Base-by-base conservation (phyloP, 257 asterid genomes). In the Hygrophila difformis region DNA sequence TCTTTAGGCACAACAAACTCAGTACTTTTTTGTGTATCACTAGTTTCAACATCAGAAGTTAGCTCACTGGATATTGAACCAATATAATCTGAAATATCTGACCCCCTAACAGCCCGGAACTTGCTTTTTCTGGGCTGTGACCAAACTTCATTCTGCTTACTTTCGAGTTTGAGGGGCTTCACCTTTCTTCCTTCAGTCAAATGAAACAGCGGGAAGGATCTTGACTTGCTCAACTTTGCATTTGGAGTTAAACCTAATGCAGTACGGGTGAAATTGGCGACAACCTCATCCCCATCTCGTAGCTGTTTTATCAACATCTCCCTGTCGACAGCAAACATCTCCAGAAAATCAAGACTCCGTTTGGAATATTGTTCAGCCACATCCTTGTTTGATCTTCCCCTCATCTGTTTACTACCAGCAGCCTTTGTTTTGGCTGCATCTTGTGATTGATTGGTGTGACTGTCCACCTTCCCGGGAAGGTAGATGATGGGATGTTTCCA, bases 61-160 rank as follows among this genome's bases (percentile, higher is more conserved):
- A 10, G 11, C 43, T 21, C 38, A 34, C 53, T 43, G 34, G 67
- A 57, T 12, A 49, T 61, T 31, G 70, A 39, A 38, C 61, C 19
- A 47, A 19, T 20, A 53, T 47, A 39, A 51, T 45, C 59, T 2
- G 63, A 47, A 34, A 15, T 8, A 48, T 47, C 64, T 39, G 15
- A 33, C 36, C 37, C 39, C 18, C 42, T 10, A 51, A 13, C 33
- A 55, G 24, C 42, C 7, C 12, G 62, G 21, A 37, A 36, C 3
- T 48, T 73, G 24, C 60, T 71, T 43, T 66, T 67, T 58, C 22
- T 51, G 1, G 68, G 74, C 22, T 47, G 34, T 2, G 77, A 57
- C 95, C 95, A 88, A 48, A 60, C 70, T 63, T 89, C 98, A 4
- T 31, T 71, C 57, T 71, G 81, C 57, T 89, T 89, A 68, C 64